Conservation (phyloP, 805 yeast genomes). For the Starmera quercuum region DNA sequence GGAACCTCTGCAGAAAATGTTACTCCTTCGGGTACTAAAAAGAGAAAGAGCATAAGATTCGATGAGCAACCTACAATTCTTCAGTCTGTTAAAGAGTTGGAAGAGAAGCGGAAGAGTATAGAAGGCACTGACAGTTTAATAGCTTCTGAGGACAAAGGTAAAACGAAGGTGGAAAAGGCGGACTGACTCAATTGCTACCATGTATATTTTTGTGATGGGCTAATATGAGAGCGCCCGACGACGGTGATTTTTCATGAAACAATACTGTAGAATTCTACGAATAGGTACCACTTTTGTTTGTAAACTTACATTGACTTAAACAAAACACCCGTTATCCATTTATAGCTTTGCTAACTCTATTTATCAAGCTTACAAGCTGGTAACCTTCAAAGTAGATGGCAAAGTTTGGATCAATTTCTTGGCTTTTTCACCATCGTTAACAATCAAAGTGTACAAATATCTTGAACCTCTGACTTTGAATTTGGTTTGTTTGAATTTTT, state of each 20-base stretch:
- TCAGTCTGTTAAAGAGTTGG: too few species aligned
- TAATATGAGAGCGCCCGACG: too few species aligned
- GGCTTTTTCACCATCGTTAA: constrained; percentile 94
- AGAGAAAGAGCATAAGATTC: constrained; percentile 37
- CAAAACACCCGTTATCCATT: neutral
- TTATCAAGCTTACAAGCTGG: constrained; percentile 28
- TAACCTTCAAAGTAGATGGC: constrained; percentile 86
- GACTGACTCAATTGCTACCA: too few species aligned
- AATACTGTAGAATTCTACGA: neutral
- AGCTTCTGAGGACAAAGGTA: too few species aligned
- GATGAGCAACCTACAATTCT: constrained; percentile 37
- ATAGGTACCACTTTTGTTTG: too few species aligned
- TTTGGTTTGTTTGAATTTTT: constrained; percentile 88
- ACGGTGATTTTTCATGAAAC: too few species aligned
- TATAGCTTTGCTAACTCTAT: neutral
- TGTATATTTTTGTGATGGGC: too few species aligned
- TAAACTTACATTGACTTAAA: too few species aligned
- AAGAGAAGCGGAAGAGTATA: too few species aligned
- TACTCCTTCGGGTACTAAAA: constrained; percentile 11
- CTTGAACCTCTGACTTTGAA: constrained; percentile 98
- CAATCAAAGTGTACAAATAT: constrained; percentile 90
- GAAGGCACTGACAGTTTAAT: too few species aligned
- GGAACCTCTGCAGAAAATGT: constrained; percentile 6
- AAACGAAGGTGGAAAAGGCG: too few species aligned
- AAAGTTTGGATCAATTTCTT: constrained; percentile 95